Base-by-base conservation (phyloP, 2,329 filamentous ascomycete genomes). In the Stromatinia cepivora region DNA sequence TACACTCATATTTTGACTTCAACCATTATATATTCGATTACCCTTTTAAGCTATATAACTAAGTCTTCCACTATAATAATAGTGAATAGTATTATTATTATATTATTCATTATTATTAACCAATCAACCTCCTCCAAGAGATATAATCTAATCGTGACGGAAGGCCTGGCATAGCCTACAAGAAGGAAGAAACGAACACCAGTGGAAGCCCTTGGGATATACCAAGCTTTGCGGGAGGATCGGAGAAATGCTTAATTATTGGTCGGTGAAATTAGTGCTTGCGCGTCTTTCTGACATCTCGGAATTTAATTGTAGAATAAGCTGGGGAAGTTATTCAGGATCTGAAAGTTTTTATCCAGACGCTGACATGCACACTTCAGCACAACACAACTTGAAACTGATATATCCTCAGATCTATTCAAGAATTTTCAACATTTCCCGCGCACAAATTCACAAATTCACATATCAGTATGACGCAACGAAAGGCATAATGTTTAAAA, bases 201-300 rank as follows among this genome's bases (percentile, higher is more conserved):
- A 63, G 59, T 28, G 13, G 22, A 39, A 39, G 17, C 22, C 31
- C 25, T 8, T 9, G 8, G 9, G 39, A 39, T 13, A 52, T 52
- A 25, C 22, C 31, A 66, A 59, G 53, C 53, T 48, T 66, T 50
- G 42, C 64, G 53, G 64, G 64, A 59, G 28, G 64, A 66, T 28
- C 5, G 13, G n/a, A 28, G 3, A 39, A 39, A 20, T 20, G n/a
- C 31, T 28, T 39, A 13, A 39, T 28, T 22, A 22, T 39, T 9
- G 25, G 39, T 28, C 0, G n/a, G 3, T 5, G 17, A 61, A 46
- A 61, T 46, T 61, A 42, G 31, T 36, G 61, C 13, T 64, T 64
- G 46, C 61, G 61, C 46, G 61, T 52, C 61, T 64, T 53, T 28
- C 13, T 61, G 22, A 28, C 22, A 36, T 15, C 7, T 28, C 1